Conservation (phyloP, 2,329 filamentous ascomycete genomes). For the Annulohypoxylon truncatum region DNA sequence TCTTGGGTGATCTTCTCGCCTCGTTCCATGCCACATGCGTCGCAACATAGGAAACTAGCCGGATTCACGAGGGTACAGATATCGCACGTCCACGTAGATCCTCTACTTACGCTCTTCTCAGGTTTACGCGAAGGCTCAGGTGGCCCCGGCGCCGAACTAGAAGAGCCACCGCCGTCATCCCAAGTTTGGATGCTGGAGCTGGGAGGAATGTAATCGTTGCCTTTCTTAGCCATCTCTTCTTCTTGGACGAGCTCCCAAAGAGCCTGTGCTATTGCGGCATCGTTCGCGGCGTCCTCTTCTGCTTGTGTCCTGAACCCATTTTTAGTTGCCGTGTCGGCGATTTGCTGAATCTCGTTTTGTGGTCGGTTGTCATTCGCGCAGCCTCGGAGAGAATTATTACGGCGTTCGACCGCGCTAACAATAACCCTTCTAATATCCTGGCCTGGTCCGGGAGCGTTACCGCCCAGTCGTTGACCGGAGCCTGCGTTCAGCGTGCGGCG, state of each 20-base stretch:
- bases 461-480: conserved; percentile 79
- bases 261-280: conserved; percentile 85
- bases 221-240: conserved; percentile 70
- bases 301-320: conserved; percentile 86
- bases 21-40: conserved; percentile 64
- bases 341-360: conserved; percentile 72
- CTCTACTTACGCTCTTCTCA: not conserved
- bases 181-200: conserved; percentile 61
- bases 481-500: conserved; percentile 68
- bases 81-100: conserved; percentile 62
- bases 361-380: conserved; percentile 79
- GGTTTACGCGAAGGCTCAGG: conserved; percentile 1
- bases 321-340: conserved; percentile 71
- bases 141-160: not conserved
- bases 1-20: conserved; percentile 46
- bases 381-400: conserved; percentile 74
- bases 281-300: conserved; percentile 89
- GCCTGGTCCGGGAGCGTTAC: conserved; percentile 63
- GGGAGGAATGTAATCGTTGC: conserved; percentile 62
- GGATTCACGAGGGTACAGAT: conserved; percentile 70
- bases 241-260: conserved; percentile 88
- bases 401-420: conserved; percentile 75
- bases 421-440: conserved; percentile 79
- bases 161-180: conserved; percentile 53
- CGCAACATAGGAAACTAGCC: conserved; percentile 62